A percentile compares a stretch with the other conserved stretches of the same genome.
phyloP scores from a whole-genome alignment of 768 basidiomycete species.

The Russula brevipes region DNA sequence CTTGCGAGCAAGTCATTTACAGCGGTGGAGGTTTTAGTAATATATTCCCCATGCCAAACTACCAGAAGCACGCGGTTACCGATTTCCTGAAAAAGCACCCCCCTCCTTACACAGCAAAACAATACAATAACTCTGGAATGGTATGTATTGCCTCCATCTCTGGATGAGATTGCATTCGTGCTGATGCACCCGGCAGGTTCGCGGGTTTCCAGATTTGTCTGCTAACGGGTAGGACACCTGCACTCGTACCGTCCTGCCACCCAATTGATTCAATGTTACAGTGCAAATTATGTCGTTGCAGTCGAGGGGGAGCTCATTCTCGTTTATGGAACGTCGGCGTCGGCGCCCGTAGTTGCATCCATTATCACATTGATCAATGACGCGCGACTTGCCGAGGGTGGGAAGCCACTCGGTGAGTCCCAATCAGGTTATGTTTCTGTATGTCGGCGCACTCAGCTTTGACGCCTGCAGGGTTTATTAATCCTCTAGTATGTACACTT shows the following conservation, averaged over 20 bases:
- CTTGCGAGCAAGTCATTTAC: constrained; percentile 36
- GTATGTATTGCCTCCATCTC: constrained; percentile 17
- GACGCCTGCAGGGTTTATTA: constrained; percentile 6
- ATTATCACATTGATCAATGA: constrained; percentile 38
- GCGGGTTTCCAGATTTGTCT: constrained; percentile 33
- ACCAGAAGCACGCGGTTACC: constrained; percentile 32
- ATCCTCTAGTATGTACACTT: not conserved
- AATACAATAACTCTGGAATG: constrained; percentile 34
- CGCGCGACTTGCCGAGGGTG: constrained; percentile 33
- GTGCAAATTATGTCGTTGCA: constrained; percentile 16
- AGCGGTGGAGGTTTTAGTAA: constrained; percentile 42
- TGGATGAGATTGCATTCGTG: not conserved
- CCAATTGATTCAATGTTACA: not conserved
- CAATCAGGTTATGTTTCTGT: not conserved
- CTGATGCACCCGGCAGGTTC: constrained; percentile 19
- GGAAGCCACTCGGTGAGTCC: constrained; percentile 15
- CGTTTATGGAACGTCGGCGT: constrained; percentile 36
- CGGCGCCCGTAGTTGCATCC: constrained; percentile 33
- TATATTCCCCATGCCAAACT: constrained; percentile 36
- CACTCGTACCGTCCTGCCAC: not conserved
- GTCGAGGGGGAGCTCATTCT: constrained; percentile 29
- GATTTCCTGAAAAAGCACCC: constrained; percentile 32
- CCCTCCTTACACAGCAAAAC: constrained; percentile 32
- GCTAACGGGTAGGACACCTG: constrained; percentile 32
- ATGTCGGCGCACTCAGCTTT: not conserved